Evolutionary conservation across 2,329 filamentous ascomycete species (phyloP).

Genomic region (Neonectria magnoliae): DNA sequence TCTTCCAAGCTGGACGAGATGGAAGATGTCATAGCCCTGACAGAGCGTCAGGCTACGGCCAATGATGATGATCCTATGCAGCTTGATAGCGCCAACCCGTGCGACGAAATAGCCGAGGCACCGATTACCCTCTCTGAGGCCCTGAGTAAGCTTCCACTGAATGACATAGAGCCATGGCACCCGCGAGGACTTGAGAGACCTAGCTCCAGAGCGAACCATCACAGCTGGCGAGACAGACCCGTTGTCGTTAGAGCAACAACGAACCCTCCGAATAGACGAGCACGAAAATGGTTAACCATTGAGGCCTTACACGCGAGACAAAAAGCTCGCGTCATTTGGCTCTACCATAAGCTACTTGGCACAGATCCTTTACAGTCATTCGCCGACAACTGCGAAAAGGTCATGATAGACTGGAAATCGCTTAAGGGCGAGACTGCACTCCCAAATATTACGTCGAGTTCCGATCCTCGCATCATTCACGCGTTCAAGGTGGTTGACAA

Average conservation of each 20-base stretch:
- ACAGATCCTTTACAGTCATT: not conserved
- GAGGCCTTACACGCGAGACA: not conserved
- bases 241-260: not conserved
- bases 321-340: not conserved
- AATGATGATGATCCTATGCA: not conserved
- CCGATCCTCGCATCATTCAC: not conserved
- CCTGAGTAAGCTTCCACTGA: not conserved
- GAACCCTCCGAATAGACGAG: not conserved
- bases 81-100: not conserved
- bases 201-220: not conserved
- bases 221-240: not conserved
- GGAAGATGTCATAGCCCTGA: not conserved
- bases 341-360: not conserved
- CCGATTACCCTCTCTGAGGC: not conserved
- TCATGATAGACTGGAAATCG: not conserved
- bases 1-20: not conserved
- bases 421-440: not conserved
- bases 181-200: not conserved
- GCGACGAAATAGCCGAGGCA: not conserved
- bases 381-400: not conserved
- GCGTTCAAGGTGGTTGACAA: conserved; percentile 1
- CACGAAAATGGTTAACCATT: not conserved
- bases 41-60: not conserved
- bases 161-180: not conserved
- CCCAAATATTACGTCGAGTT: not conserved